Base-by-base conservation (phyloP, 2,329 filamentous ascomycete species). In the Ceratocystis harringtonii region DNA sequence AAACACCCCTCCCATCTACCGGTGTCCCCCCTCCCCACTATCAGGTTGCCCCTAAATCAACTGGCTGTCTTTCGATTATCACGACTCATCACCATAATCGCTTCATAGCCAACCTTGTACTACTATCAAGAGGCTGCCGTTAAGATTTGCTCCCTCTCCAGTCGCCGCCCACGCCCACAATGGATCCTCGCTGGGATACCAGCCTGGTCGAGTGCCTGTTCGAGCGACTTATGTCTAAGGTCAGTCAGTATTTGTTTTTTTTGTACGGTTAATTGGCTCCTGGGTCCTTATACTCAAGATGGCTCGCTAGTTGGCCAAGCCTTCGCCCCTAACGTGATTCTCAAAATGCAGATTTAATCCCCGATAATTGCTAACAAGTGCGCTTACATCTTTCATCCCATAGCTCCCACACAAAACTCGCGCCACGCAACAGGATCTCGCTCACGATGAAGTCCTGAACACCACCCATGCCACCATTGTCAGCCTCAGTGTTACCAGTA, bases 371-470 rank as follows among this genome's bases (percentile, higher is more conserved):
- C 61, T 63, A 63, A 63, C 61, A 28, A 15, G 10, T 52, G 48
- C 48, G 22, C 48, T 15, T 52, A 22, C 28, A 10, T 28, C 48
- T 52, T 22, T 15, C 5, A 5, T 28, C 32, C 55, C 68, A 41
- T 41, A 85, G 84, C 80, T 87, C 65, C 84, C 84, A 65, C 83
- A 86, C 75, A 79, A 82, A 69, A 84, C 83, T 65, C 83, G 84
- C 70, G 81, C 79, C 67, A 78, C 78, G 67, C 76, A 78, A 69
- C 78, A 81, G 70, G 80, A 82, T 69, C 78, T 85, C 68, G 75
- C 78, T 66, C 80, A 83, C 71, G 84, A 87, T 74, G 82, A 85
- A 62, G 78, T 86, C 68, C 78, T 84, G 63, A 75, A 78, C 67
- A 81, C 84, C 65, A 86, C 84, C 22, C 81, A 83, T 70, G 78